Conservation (phyloP, 2,329 filamentous ascomycete genomes). For the Metarhizium robertsii region DNA sequence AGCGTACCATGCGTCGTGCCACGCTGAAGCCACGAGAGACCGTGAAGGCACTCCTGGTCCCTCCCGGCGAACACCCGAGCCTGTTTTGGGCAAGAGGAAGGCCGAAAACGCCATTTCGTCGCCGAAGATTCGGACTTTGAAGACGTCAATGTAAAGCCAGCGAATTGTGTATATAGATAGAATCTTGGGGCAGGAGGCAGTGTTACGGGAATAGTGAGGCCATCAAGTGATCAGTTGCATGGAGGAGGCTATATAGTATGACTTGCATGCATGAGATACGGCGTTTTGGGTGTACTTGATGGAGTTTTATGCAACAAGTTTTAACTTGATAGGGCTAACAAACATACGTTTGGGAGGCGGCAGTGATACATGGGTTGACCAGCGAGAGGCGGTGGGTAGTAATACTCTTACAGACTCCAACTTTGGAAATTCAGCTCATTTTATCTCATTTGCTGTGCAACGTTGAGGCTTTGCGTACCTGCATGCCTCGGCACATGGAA, state of each 20-base stretch:
- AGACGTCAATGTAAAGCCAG: slow-evolving; percentile 20
- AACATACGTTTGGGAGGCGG: neutral
- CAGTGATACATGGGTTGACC: neutral
- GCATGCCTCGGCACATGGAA: too few species aligned
- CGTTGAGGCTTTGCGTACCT: too few species aligned
- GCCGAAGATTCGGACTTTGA: slow-evolving; percentile 26
- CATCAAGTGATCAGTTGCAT: neutral
- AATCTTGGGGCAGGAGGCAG: neutral
- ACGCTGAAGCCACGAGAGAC: slow-evolving; percentile 69
- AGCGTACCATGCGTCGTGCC: slow-evolving; percentile 85
- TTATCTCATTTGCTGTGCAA: too few species aligned
- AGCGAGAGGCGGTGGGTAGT: neutral
- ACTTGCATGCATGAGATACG: slow-evolving; percentile 1
- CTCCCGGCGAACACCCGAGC: slow-evolving; percentile 49
- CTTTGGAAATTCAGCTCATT: neutral
- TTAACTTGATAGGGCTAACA: neutral
- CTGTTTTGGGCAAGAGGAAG: slow-evolving; percentile 64
- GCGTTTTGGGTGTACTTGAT: slow-evolving; percentile 1
- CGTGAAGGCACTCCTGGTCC: slow-evolving; percentile 35
- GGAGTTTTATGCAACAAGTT: neutral
- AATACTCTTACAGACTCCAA: neutral
- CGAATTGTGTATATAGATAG: neutral
- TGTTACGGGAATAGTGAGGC: neutral
- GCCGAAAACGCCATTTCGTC: slow-evolving; percentile 48
- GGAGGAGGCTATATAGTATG: neutral